Conservation (phyloP, 169 alveolate genomes). For the Cystoisospora suis region DNA sequence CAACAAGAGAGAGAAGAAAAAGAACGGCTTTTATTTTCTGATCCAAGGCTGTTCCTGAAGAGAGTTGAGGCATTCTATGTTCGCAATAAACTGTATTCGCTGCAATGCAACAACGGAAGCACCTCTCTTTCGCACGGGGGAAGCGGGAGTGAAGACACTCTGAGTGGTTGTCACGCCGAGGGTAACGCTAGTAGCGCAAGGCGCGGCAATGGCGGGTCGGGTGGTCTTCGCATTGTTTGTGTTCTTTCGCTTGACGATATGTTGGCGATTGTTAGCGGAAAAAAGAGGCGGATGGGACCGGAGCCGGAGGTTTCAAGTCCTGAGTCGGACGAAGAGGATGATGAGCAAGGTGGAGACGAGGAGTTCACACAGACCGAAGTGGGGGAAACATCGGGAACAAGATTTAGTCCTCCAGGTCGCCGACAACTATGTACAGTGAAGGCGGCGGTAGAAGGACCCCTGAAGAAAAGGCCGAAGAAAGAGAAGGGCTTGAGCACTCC, state of each 20-base stretch:
- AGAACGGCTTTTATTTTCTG: slow-evolving; percentile 16
- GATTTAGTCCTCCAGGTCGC: no score
- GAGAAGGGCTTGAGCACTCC: no score
- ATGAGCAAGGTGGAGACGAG: neutral
- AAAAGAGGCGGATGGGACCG: slow-evolving; percentile 7
- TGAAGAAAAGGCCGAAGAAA: no score
- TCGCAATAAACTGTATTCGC: neutral
- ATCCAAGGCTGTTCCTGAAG: slow-evolving; percentile 33
- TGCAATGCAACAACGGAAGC: slow-evolving; percentile 19
- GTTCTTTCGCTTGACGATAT: slow-evolving; percentile 37
- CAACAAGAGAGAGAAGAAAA: neutral
- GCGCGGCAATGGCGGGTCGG: slow-evolving; percentile 22
- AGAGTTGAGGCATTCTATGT: slow-evolving; percentile 34
- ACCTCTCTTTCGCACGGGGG: neutral
- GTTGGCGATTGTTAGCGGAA: slow-evolving; percentile 21
- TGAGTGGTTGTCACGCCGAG: neutral
- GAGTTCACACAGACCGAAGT: neutral
- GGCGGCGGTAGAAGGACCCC: no score
- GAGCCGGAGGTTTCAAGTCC: no score
- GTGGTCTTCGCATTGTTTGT: slow-evolving; percentile 10
- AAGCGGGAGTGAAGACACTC: neutral
- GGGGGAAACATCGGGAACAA: no score
- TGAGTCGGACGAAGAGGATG: no score
- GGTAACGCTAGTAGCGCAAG: neutral
- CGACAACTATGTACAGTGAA: no score